These are phyloP conservation scores for Hemisphaericaspora xylofermentans DNA, from an alignment of 1,139 yeast genomes.

Conservation along the genomic window DNA sequence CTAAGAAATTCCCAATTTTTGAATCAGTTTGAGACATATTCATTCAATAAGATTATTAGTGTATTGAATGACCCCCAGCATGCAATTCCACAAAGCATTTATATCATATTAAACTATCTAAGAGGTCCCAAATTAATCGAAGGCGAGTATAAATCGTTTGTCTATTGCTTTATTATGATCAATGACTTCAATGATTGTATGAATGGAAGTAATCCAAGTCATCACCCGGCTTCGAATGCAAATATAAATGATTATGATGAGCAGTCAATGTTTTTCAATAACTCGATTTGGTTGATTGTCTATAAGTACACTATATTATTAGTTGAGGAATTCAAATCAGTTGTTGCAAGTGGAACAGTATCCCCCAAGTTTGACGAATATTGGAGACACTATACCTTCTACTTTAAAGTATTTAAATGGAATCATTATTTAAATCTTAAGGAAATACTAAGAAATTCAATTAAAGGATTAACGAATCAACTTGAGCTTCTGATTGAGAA, in stretches of 20 bases:
- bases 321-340: conserved; percentile 14
- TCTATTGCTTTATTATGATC: conserved; percentile 26
- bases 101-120: conserved; percentile 13
- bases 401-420: conserved; percentile 19
- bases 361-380: conserved; percentile 12
- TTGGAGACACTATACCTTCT: conserved; percentile 20
- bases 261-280: conserved; percentile 12
- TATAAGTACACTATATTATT: conserved; percentile 20
- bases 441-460: conserved; percentile 14
- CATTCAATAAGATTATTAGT: conserved; percentile 13
- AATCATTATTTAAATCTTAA: conserved; percentile 19
- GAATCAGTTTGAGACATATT: conserved; percentile 7
- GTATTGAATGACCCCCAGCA: conserved; percentile 9
- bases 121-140: conserved; percentile 14
- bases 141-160: conserved; percentile 17
- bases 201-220: neutral
- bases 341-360: conserved; percentile 1
- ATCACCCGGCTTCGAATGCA: conserved; percentile 30
- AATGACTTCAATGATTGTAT: conserved; percentile 23
- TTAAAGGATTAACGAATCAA: conserved; percentile 16
- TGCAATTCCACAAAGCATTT: conserved; percentile 11
- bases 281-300: conserved; percentile 24
- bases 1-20: conserved; percentile 13
- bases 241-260: conserved; percentile 16
- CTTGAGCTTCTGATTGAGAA: conserved; percentile 8